Conservation (phyloP, 306 rosid species). For the Gynostemma pentaphyllum region DNA sequence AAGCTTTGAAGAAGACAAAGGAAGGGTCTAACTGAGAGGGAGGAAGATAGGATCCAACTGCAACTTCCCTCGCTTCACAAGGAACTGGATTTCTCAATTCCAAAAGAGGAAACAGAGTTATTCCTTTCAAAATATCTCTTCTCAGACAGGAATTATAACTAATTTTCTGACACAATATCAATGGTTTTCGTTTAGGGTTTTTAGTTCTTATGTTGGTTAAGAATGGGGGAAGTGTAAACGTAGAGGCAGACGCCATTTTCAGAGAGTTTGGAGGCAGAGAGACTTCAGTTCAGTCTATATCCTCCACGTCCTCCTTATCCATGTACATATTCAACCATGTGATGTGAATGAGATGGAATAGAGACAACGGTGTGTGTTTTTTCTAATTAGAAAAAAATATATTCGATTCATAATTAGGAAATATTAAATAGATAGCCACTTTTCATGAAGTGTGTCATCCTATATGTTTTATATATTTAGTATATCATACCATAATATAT, state of each 20-base stretch:
- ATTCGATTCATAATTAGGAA: no score
- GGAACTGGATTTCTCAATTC: conserved; percentile 19
- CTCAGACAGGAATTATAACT: conserved; percentile 17
- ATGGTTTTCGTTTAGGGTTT: not conserved
- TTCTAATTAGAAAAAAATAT: no score
- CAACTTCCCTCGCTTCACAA: conserved; percentile 49
- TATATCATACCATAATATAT: no score
- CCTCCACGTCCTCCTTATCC: no score
- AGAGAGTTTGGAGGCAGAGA: not conserved
- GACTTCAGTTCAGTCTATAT: no score
- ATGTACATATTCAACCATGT: no score
- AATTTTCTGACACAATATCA: not conserved
- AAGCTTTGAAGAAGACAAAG: conserved; percentile 76
- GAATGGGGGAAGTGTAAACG: not conserved
- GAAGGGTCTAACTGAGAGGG: conserved; percentile 62
- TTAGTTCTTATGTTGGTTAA: not conserved
- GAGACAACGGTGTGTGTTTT: no score
- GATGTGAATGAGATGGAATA: no score
- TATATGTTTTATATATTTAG: no score
- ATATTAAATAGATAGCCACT: no score
- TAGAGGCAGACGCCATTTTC: not conserved
- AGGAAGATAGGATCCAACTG: conserved; percentile 77
- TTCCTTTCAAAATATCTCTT: conserved; percentile 52
- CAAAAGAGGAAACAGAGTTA: conserved; percentile 35
- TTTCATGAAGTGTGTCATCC: no score